phyloP scores from a whole-genome alignment of 2,329 filamentous ascomycete genomes.

The Pyricularia pennisetigena region DNA sequence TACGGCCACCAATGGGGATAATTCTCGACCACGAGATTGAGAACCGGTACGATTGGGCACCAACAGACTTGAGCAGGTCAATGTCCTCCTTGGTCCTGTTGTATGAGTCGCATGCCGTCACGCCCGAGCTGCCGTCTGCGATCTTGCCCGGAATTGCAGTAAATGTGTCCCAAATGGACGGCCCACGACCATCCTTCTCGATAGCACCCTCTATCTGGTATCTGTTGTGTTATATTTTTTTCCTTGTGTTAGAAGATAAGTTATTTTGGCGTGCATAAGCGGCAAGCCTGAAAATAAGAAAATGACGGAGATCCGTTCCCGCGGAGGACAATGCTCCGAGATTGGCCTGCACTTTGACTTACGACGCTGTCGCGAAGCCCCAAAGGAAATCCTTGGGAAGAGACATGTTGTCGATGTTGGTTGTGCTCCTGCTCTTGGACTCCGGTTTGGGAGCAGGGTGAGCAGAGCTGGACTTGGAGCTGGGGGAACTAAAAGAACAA shows the following conservation, averaged over 20 bases:
- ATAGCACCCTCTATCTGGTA: slow-evolving; percentile 80
- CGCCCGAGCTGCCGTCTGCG: slow-evolving; percentile 65
- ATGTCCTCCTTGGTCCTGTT: slow-evolving; percentile 71
- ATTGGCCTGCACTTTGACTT: slow-evolving; percentile 20
- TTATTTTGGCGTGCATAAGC: not conserved
- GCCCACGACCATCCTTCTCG: slow-evolving; percentile 65
- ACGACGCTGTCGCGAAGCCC: slow-evolving; percentile 74
- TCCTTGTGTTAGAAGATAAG: not conserved
- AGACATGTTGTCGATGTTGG: slow-evolving; percentile 30
- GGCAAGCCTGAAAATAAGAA: not conserved
- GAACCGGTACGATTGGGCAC: slow-evolving; percentile 71
- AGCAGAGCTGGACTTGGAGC: not conserved
- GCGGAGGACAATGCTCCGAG: not conserved
- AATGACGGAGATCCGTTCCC: not conserved
- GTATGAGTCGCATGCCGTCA: slow-evolving; percentile 79
- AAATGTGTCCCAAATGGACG: slow-evolving; percentile 88
- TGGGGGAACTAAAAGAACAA: not conserved
- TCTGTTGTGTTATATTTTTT: slow-evolving; percentile 29
- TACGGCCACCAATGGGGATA: slow-evolving; percentile 74
- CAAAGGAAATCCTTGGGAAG: slow-evolving; percentile 64
- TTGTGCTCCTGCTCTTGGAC: slow-evolving; percentile 5
- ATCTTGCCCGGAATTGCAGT: slow-evolving; percentile 74
- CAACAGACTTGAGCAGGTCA: slow-evolving; percentile 62
- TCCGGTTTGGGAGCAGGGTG: not conserved
- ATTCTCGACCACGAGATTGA: slow-evolving; percentile 79